Evolutionary conservation across 306 rosid species (phyloP).

Genomic region (Delonix regia): DNA sequence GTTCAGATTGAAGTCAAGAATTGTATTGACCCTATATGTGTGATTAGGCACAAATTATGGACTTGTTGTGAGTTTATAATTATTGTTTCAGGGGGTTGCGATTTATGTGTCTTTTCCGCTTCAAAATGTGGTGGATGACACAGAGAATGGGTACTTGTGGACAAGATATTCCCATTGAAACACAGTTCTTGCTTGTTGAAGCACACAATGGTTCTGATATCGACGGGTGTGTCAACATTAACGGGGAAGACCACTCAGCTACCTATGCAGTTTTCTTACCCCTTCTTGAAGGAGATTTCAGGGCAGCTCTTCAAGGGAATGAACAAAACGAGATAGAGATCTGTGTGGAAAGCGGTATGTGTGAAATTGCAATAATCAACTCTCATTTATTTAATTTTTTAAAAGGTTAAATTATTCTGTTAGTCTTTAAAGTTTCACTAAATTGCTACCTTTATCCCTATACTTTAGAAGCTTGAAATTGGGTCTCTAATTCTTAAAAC

Average conservation of each 20-base stretch:
- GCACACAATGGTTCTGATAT: conserved; percentile 44
- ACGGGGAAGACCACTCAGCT: conserved; percentile 45
- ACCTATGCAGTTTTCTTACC: conserved; percentile 74
- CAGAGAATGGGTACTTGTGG: conserved; percentile 92
- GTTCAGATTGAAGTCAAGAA: neutral
- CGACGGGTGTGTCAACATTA: conserved; percentile 38
- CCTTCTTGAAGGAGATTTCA: conserved; percentile 88
- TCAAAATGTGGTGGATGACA: conserved; percentile 99
- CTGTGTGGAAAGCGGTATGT: conserved; percentile 88
- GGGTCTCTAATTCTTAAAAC: no score
- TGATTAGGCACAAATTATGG: neutral
- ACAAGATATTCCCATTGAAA: conserved; percentile 77
- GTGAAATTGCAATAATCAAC: neutral
- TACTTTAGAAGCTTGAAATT: no score
- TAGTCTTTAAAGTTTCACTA: no score
- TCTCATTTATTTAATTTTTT: no score
- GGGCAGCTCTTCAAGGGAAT: conserved; percentile 95
- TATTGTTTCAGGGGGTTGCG: conserved; percentile 61
- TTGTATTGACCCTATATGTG: neutral
- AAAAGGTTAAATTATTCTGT: no score
- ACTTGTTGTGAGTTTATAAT: neutral
- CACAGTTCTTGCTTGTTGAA: conserved; percentile 85
- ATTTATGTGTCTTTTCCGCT: conserved; percentile 80
- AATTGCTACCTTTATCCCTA: no score
- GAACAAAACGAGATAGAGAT: conserved; percentile 81